Conservation (phyloP, 1,284 basidiomycete genomes). For the Cryptococcus hybrid region DNA sequence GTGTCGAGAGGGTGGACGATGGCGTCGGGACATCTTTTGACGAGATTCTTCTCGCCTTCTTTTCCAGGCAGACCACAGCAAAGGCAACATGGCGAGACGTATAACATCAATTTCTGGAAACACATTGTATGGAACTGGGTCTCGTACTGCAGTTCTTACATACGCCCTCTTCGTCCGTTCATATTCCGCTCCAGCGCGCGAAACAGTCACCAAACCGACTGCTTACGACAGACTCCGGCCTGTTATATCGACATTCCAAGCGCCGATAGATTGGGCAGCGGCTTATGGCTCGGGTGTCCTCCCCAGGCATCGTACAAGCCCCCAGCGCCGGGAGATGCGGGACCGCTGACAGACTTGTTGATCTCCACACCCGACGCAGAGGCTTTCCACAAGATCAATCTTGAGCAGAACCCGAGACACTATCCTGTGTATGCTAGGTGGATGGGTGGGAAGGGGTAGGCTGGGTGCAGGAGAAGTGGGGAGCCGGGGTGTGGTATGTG, state of each 20-base stretch:
- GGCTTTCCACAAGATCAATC: constrained; percentile 94
- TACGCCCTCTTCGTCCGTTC: no score
- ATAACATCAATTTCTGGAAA: no score
- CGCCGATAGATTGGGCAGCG: constrained; percentile 44
- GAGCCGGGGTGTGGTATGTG: constrained; percentile 95
- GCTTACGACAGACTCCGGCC: constrained; percentile 25
- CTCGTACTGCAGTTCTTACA: no score
- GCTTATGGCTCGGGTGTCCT: constrained; percentile 50
- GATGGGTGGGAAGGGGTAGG: constrained; percentile 69
- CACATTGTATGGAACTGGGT: no score
- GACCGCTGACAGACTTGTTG: constrained; percentile 93
- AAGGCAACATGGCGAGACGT: neutral
- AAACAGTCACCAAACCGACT: neutral
- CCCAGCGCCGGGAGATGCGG: neutral
- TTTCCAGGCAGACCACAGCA: no score
- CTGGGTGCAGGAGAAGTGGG: constrained; percentile 66
- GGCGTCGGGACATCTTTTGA: neutral
- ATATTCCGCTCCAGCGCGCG: no score
- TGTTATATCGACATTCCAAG: constrained; percentile 34
- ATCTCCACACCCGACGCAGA: constrained; percentile 87
- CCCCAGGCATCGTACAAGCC: constrained; percentile 27
- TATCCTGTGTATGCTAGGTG: constrained; percentile 83
- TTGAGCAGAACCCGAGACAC: constrained; percentile 83
- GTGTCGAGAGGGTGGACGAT: neutral
- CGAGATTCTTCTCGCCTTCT: neutral